Evolutionary conservation across 305 asterid genomes (phyloP).

Genomic region (Stenogyne calaminthoides): DNA sequence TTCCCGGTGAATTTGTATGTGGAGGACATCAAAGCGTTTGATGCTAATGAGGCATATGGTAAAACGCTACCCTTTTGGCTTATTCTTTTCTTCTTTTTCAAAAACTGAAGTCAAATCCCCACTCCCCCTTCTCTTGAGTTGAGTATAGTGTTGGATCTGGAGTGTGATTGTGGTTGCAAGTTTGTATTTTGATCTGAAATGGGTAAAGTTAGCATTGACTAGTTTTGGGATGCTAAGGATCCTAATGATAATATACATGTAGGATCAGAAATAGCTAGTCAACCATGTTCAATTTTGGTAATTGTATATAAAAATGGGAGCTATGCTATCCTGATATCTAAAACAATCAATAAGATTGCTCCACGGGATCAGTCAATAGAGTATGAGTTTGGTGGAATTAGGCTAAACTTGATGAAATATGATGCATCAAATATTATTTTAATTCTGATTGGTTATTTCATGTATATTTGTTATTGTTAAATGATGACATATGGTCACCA

Average conservation of each 20-base stretch:
- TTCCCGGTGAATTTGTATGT: slow-evolving; percentile 84
- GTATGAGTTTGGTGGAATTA: no score
- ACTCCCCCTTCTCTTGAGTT: not conserved
- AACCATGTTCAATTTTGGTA: not conserved
- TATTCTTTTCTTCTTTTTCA: not conserved
- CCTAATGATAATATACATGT: not conserved
- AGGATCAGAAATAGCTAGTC: not conserved
- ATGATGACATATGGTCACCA: not conserved
- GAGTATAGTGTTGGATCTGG: slow-evolving; percentile 16
- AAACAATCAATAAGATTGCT: not conserved
- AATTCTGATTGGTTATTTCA: not conserved
- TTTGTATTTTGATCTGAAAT: not conserved
- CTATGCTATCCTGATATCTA: not conserved
- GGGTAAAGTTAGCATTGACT: not conserved
- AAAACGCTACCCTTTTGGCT: slow-evolving; percentile 26
- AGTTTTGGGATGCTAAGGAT: not conserved
- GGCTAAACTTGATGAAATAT: not conserved
- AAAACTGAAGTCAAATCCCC: not conserved
- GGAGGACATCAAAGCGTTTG: slow-evolving; percentile 93
- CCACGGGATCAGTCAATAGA: no score
- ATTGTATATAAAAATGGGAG: not conserved
- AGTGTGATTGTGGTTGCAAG: not conserved
- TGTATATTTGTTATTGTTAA: not conserved
- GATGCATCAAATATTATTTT: not conserved
- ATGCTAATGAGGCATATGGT: slow-evolving; percentile 96